Evolutionary conservation across 2,329 filamentous ascomycete species (phyloP).

Genomic region (Raffaelea ambrosiae): DNA sequence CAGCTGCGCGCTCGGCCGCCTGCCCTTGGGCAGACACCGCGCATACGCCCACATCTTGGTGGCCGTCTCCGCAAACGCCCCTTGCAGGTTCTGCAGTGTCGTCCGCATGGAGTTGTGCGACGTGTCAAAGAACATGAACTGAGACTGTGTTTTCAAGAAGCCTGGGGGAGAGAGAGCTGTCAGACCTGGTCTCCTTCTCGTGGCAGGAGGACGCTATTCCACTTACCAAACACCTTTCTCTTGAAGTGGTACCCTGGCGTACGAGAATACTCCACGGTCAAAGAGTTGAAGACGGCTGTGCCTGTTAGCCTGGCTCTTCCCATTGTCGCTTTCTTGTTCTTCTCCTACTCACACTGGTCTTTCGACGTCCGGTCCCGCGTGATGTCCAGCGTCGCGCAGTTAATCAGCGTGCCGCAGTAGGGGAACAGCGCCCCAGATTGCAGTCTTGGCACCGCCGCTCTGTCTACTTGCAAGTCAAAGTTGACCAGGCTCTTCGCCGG

Average conservation of each 20-base stretch:
- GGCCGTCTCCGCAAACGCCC: slow-evolving; percentile 69
- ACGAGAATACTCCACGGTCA: slow-evolving; percentile 71
- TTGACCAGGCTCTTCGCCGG: slow-evolving; percentile 75
- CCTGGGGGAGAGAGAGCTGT: slow-evolving; percentile 18
- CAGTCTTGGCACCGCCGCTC: slow-evolving; percentile 40
- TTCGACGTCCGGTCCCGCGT: slow-evolving; percentile 54
- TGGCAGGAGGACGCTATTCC: too few species aligned
- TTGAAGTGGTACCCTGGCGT: slow-evolving; percentile 70
- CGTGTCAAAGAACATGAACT: slow-evolving; percentile 76
- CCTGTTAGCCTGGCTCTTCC: slow-evolving; percentile 10
- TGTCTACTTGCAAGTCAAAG: slow-evolving; percentile 58
- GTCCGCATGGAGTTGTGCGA: slow-evolving; percentile 62
- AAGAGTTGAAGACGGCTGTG: slow-evolving; percentile 54
- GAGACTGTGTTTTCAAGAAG: slow-evolving; percentile 76
- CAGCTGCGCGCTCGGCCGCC: slow-evolving; percentile 50
- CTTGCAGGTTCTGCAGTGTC: slow-evolving; percentile 65
- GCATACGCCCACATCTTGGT: slow-evolving; percentile 62
- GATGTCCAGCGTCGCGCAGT: slow-evolving; percentile 67
- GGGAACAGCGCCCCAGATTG: slow-evolving; percentile 51
- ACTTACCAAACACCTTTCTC: slow-evolving; percentile 64
- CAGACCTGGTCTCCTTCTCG: background rate
- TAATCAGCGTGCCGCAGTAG: slow-evolving; percentile 77
- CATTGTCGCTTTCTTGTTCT: slow-evolving; percentile 11
- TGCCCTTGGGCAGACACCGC: slow-evolving; percentile 45
- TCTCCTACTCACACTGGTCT: slow-evolving; percentile 36